Percentiles rank a stretch among this genome's conserved stretches.
phyloP scores from a whole-genome alignment of 2,329 filamentous ascomycete species.

The Pyrenochaeta sp. region DNA sequence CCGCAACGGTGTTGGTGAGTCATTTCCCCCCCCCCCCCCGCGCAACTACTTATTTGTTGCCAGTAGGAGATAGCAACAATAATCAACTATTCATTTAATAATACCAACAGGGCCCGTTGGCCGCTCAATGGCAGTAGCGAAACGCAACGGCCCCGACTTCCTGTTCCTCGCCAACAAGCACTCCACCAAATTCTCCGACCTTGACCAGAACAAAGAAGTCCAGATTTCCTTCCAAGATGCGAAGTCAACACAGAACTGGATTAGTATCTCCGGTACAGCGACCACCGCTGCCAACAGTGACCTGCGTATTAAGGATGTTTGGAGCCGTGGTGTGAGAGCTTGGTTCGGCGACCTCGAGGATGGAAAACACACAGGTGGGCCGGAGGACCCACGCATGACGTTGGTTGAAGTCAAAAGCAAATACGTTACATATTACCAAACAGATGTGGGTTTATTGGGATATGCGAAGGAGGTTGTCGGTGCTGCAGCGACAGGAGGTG shows the following conservation, averaged over 20 bases:
- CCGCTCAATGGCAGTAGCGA: conserved; percentile 59
- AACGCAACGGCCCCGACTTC: conserved; percentile 65
- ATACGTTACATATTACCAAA: conserved; percentile 52
- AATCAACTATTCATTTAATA: conserved; percentile 2
- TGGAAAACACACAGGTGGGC: conserved; percentile 56
- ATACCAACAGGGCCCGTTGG: conserved; percentile 48
- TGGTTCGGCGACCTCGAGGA: conserved; percentile 63
- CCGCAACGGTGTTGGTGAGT: conserved; percentile 50
- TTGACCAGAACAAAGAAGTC: conserved; percentile 53
- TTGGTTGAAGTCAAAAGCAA: conserved; percentile 50
- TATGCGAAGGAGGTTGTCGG: conserved; percentile 52
- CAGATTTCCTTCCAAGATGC: conserved; percentile 58
- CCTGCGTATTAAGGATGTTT: conserved; percentile 59
- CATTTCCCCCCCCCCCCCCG: conserved; percentile 11
- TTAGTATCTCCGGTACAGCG: conserved; percentile 55
- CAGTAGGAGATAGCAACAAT: neutral
- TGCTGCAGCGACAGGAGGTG: conserved; percentile 49
- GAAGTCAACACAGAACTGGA: conserved; percentile 57
- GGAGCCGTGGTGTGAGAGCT: conserved; percentile 49
- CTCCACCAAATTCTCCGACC: conserved; percentile 58
- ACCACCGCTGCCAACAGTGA: conserved; percentile 54
- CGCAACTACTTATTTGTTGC: neutral
- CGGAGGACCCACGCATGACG: conserved; percentile 59
- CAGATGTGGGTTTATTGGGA: conserved; percentile 45
- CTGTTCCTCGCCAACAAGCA: conserved; percentile 60